Evolutionary conservation across 2,329 filamentous ascomycete genomes (phyloP).

Genomic region (Malbranchea zuffiana): DNA sequence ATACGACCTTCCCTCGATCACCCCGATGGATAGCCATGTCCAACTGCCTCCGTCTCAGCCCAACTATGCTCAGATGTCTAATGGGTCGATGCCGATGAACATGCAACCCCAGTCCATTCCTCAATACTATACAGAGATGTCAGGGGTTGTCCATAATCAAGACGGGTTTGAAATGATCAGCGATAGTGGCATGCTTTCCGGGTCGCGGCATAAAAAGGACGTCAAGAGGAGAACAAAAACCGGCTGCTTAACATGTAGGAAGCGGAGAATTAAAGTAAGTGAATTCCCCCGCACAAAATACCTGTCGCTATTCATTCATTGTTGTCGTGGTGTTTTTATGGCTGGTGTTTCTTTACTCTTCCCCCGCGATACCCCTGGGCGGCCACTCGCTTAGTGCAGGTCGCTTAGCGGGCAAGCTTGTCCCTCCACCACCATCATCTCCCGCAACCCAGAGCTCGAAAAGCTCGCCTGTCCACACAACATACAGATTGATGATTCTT

Average conservation of each 20-base stretch:
- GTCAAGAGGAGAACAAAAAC: slow-evolving; percentile 67
- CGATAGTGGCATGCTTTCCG: slow-evolving; percentile 46
- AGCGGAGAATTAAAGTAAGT: slow-evolving; percentile 62
- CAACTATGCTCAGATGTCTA: slow-evolving; percentile 11
- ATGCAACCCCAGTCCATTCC: slow-evolving; percentile 18
- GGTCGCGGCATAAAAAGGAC: slow-evolving; percentile 56
- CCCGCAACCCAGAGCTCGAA: slow-evolving; percentile 13
- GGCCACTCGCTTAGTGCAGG: slow-evolving; percentile 5
- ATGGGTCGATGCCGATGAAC: slow-evolving; percentile 14
- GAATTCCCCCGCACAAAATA: slow-evolving; percentile 6
- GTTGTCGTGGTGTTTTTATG: slow-evolving; percentile 1
- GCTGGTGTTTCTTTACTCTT: not conserved
- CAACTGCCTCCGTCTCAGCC: slow-evolving; percentile 12
- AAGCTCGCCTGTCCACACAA: not conserved
- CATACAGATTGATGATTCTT: not conserved
- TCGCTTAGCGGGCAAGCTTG: slow-evolving; percentile 12
- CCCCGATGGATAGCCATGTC: slow-evolving; percentile 27
- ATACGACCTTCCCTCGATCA: slow-evolving; percentile 23
- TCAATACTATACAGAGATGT: slow-evolving; percentile 40
- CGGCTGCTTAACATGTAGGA: slow-evolving; percentile 55
- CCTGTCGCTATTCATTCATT: not conserved
- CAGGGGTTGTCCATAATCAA: slow-evolving; percentile 31
- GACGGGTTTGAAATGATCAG: slow-evolving; percentile 44
- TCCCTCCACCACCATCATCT: slow-evolving; percentile 9
- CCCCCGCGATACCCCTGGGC: slow-evolving; percentile 4